Conservation (phyloP, 139 green algal species). For the Chlamydomonas sp. region DNA sequence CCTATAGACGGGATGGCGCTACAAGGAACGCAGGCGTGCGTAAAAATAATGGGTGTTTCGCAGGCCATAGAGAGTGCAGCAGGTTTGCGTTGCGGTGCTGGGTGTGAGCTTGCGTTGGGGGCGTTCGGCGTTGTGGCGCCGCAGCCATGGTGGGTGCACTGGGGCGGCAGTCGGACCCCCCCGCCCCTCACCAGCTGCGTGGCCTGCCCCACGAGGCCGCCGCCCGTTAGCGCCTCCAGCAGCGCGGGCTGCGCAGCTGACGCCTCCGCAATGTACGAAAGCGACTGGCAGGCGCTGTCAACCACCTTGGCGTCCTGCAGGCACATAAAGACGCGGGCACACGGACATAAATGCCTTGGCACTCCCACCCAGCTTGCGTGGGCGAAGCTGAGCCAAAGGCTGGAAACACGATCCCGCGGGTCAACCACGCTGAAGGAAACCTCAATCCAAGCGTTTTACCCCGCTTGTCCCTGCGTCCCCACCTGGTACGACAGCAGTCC, state of each 20-base stretch:
- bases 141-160: too few species aligned
- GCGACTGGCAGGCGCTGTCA: slow-evolving; percentile 86
- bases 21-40: background rate
- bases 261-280: slow-evolving; percentile 84
- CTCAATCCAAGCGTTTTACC: too few species aligned
- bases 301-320: slow-evolving; percentile 87
- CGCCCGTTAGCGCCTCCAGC: slow-evolving; percentile 75
- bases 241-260: slow-evolving; percentile 62
- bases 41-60: too few species aligned
- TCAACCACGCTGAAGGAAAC: background rate
- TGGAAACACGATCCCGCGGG: too few species aligned
- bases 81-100: too few species aligned
- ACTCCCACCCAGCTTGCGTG: too few species aligned
- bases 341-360: too few species aligned
- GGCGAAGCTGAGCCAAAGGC: too few species aligned
- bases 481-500: slow-evolving; percentile 86
- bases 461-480: background rate
- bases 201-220: slow-evolving; percentile 80
- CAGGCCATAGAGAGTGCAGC: too few species aligned
- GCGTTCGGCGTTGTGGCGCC: too few species aligned
- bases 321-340: background rate
- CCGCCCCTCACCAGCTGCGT: slow-evolving; percentile 74
- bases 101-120: too few species aligned
- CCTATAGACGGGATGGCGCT: background rate
- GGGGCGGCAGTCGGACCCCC: too few species aligned